Evolutionary conservation across 495 filamentous ascomycete genomes (phyloP).

Genomic region (Hypoxylon lienhwacheense): DNA sequence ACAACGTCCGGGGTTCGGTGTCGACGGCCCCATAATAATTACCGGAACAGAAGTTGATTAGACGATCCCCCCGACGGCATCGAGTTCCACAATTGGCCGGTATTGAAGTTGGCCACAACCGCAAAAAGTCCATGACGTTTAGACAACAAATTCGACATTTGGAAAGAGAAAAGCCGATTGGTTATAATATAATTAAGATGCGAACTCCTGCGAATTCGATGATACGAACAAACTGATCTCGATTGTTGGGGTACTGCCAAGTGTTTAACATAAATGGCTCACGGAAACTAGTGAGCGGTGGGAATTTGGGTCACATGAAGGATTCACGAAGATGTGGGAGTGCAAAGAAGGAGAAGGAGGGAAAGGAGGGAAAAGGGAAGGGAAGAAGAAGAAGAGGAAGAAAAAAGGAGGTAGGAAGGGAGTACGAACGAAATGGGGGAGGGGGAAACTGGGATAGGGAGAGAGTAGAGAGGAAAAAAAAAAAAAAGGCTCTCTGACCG

Average conservation of each 20-base stretch:
- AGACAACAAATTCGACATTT: slow-evolving; percentile 12
- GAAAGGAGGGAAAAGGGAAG: background rate
- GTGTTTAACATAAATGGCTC: slow-evolving; percentile 4
- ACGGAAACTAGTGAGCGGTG: slow-evolving; percentile 3
- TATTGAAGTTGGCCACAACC: slow-evolving; percentile 20
- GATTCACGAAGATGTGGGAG: no score
- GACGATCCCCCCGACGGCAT: slow-evolving; percentile 27
- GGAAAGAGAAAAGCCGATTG: background rate
- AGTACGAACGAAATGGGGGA: background rate
- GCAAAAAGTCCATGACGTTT: slow-evolving; percentile 9
- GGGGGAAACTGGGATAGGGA: background rate
- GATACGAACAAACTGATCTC: no score
- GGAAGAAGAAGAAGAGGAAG: background rate
- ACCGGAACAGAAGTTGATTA: slow-evolving; percentile 13
- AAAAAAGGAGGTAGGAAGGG: background rate
- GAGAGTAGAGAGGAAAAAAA: background rate
- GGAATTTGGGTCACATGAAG: slow-evolving; percentile 7
- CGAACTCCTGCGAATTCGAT: background rate
- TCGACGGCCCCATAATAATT: slow-evolving; percentile 17
- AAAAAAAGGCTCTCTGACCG: background rate
- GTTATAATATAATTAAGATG: background rate
- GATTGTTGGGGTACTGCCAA: background rate
- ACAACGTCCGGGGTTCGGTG: slow-evolving; percentile 21
- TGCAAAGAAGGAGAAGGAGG: slow-evolving; percentile 2
- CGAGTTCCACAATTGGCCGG: slow-evolving; percentile 30